phyloP scores from a whole-genome alignment of 306 rosid species.

The Medicago ruthenica region DNA sequence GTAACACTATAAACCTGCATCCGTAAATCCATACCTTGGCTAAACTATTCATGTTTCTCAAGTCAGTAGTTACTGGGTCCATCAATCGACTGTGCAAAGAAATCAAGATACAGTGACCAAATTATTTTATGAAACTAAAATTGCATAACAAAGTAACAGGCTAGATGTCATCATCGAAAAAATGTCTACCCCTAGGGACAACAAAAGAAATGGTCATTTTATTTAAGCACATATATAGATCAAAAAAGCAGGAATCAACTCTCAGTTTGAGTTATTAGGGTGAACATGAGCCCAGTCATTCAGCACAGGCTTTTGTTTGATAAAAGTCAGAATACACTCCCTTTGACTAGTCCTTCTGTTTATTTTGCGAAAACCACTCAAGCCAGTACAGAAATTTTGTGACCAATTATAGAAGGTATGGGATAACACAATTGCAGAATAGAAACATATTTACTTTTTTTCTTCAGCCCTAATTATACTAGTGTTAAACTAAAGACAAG shows the following conservation, averaged over 20 bases:
- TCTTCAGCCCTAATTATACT: slow-evolving; percentile 23
- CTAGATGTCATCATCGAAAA: not conserved
- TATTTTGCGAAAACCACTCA: slow-evolving; percentile 6
- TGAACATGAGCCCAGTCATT: slow-evolving; percentile 6
- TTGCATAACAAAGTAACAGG: slow-evolving; percentile 20
- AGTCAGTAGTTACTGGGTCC: slow-evolving; percentile 88
- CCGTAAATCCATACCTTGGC: slow-evolving; percentile 75
- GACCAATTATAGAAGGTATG: slow-evolving; percentile 27
- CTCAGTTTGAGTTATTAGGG: slow-evolving; percentile 17
- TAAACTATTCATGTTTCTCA: slow-evolving; percentile 92
- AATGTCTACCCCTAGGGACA: not conserved
- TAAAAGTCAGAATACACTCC: slow-evolving; percentile 1
- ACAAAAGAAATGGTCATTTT: slow-evolving; percentile 12
- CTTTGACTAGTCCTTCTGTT: slow-evolving; percentile 17
- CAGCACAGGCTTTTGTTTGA: slow-evolving; percentile 8
- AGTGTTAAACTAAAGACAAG: slow-evolving; percentile 27
- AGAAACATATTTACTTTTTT: slow-evolving; percentile 17
- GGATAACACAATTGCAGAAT: slow-evolving; percentile 21
- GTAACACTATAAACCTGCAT: slow-evolving; percentile 25
- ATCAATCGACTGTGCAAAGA: slow-evolving; percentile 77
- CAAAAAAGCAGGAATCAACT: slow-evolving; percentile 28
- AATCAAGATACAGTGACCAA: slow-evolving; percentile 39
- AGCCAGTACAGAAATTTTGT: slow-evolving; percentile 20
- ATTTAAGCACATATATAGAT: slow-evolving; percentile 21
- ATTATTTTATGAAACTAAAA: slow-evolving; percentile 6